These are phyloP conservation scores for Naganishia randhawae DNA, from an alignment of 768 basidiomycete species.

Conservation along the genomic window DNA sequence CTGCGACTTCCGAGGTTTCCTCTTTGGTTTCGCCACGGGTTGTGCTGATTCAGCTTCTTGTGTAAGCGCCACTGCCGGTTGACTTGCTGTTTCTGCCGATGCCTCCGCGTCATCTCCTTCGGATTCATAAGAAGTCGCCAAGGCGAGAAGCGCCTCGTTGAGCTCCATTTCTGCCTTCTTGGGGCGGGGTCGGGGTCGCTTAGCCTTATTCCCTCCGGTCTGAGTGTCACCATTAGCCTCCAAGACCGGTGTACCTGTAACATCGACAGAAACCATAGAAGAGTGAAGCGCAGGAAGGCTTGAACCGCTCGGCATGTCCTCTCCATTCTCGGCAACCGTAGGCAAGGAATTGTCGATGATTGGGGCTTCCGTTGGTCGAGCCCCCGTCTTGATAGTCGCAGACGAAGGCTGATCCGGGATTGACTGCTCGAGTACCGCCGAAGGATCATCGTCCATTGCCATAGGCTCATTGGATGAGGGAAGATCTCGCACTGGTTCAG, in stretches of 20 bases:
- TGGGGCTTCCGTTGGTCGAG: not conserved
- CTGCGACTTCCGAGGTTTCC: not conserved
- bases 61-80: not conserved
- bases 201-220: not conserved
- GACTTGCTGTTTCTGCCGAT: not conserved
- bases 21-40: not conserved
- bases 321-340: not conserved
- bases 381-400: not conserved
- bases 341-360: not conserved
- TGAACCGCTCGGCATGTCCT: not conserved
- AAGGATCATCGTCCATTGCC: not conserved
- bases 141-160: conserved; percentile 6
- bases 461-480: not conserved
- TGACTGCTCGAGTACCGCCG: not conserved
- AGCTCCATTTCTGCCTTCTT: conserved; percentile 19
- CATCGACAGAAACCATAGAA: too few relatives aligned
- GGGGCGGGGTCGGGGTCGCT: not conserved
- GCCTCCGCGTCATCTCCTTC: not conserved
- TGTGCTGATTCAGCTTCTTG: not conserved
- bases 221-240: not conserved
- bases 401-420: not conserved
- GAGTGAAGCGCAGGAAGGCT: not conserved
- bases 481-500: not conserved
- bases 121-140: not conserved
- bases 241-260: too few relatives aligned